These are phyloP conservation scores for Gnetum montanum DNA, from an alignment of 75 land plant genomes.

Conservation along the genomic window DNA sequence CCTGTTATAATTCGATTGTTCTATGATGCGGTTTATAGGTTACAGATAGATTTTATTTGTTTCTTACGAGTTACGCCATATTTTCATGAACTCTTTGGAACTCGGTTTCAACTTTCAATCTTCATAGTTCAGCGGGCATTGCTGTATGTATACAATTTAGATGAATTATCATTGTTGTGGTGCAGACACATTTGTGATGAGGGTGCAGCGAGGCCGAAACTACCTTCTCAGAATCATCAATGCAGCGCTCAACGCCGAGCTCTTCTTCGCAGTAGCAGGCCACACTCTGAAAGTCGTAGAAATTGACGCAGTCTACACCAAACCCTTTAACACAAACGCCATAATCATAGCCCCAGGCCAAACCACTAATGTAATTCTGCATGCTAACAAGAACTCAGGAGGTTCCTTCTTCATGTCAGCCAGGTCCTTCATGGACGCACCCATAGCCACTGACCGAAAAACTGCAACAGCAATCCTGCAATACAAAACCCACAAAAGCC, in stretches of 20 bases:
- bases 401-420: conserved; percentile 66
- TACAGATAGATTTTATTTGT: too few species aligned
- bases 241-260: conserved; percentile 63
- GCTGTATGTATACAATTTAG: too few species aligned
- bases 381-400: conserved; percentile 21
- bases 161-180: too few species aligned
- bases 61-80: too few species aligned
- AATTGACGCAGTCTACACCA: conserved; percentile 57
- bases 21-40: too few species aligned
- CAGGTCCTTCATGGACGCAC: conserved; percentile 38
- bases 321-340: conserved; percentile 44
- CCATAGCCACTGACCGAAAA: conserved; percentile 42
- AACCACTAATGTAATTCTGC: conserved; percentile 47
- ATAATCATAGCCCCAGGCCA: conserved; percentile 60
- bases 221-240: conserved; percentile 62
- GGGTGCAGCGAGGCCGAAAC: conserved; percentile 42
- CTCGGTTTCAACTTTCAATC: too few species aligned
- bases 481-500: conserved; percentile 27
- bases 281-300: conserved; percentile 62
- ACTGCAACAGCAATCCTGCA: conserved; percentile 52
- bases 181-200: conserved; percentile 43
- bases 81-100: too few species aligned
- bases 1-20: too few species aligned
- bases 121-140: too few species aligned
- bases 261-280: conserved; percentile 54